These are phyloP conservation scores for Pseudonitzschia multiseries DNA, from an alignment of 108 stramenopile species.

Conservation along the genomic window DNA sequence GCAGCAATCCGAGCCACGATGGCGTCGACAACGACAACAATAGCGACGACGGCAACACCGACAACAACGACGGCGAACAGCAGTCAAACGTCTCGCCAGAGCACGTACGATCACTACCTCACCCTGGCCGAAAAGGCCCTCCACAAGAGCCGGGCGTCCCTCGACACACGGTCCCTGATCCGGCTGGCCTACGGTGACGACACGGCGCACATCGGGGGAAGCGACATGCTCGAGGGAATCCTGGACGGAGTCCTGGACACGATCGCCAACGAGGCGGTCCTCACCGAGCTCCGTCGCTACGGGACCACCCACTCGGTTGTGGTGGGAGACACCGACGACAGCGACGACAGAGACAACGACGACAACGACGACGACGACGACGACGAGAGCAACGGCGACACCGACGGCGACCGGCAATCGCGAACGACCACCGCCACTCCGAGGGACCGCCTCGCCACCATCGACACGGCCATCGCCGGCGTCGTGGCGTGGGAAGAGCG, in stretches of 20 bases:
- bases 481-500: slow-evolving; percentile 24
- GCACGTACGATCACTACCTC: slow-evolving; percentile 9
- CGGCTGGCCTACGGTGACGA: slow-evolving; percentile 32
- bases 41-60: no score
- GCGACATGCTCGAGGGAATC: slow-evolving; percentile 29
- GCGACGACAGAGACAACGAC: not conserved
- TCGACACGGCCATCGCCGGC: slow-evolving; percentile 15
- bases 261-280: slow-evolving; percentile 23
- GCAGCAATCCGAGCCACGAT: no score
- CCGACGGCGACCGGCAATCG: slow-evolving; percentile 1
- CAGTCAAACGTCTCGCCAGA: no score
- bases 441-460: slow-evolving; percentile 9
- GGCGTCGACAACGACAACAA: no score
- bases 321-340: no score
- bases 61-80: no score
- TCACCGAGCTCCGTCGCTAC: slow-evolving; percentile 16
- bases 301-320: not conserved
- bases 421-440: slow-evolving; percentile 5
- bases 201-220: slow-evolving; percentile 24
- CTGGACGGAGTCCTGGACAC: slow-evolving; percentile 37
- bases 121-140: slow-evolving; percentile 12
- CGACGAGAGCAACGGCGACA: not conserved
- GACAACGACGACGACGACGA: not conserved
- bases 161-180: slow-evolving; percentile 19
- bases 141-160: slow-evolving; percentile 24